phyloP scores from a whole-genome alignment of 306 rosid species.

The Pterocarpus santalinus region DNA sequence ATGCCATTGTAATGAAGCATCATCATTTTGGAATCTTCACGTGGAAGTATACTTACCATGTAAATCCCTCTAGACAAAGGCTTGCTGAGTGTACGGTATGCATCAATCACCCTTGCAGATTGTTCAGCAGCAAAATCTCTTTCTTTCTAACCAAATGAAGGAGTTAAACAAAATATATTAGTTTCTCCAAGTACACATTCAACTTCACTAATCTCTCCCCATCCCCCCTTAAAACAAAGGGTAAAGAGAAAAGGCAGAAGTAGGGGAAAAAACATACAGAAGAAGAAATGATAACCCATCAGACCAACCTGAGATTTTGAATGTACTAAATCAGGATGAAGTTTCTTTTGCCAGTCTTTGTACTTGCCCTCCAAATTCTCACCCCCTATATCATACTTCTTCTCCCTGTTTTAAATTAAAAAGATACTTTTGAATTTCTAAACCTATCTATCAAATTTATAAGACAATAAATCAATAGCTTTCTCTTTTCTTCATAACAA shows the following conservation, averaged over 20 bases:
- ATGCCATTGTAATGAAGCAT: constrained; percentile 15
- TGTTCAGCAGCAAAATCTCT: constrained; percentile 91
- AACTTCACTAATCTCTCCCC: constrained; percentile 14
- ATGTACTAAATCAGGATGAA: constrained; percentile 98
- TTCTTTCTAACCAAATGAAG: constrained; percentile 68
- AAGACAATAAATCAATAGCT: constrained; percentile 18
- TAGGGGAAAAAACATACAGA: not conserved
- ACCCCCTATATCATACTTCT: constrained; percentile 70
- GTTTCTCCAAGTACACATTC: constrained; percentile 19
- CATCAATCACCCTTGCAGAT: constrained; percentile 93
- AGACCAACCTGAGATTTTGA: constrained; percentile 83
- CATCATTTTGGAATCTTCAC: constrained; percentile 18
- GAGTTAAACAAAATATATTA: constrained; percentile 28
- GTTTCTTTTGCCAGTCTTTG: constrained; percentile 93
- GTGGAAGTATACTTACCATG: constrained; percentile 62
- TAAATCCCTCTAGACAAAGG: constrained; percentile 88
- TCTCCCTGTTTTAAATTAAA: constrained; percentile 66
- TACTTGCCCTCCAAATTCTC: constrained; percentile 77
- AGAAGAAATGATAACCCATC: constrained; percentile 28
- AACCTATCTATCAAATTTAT: constrained; percentile 31
- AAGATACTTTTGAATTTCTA: not conserved
- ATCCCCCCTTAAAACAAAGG: not conserved
- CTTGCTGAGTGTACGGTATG: constrained; percentile 76
- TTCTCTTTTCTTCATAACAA: constrained; percentile 18
- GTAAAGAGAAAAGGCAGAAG: not conserved